Conservation (phyloP, 331 rosid genomes). For the Malus hybrid region DNA sequence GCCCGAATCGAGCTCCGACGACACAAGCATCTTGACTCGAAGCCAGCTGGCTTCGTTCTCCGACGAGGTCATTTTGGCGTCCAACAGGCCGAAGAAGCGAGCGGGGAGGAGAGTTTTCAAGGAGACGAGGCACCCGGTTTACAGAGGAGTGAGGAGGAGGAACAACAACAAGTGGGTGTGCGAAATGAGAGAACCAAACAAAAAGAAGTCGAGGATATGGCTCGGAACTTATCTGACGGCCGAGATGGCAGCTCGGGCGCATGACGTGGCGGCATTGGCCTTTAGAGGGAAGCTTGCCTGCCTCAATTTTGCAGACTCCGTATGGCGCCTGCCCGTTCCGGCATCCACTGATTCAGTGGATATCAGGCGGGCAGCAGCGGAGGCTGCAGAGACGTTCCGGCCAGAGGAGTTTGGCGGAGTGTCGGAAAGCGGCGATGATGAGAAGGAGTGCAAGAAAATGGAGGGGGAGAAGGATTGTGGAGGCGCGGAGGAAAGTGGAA, state of each 20-base stretch:
- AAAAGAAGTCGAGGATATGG: conserved; percentile 55
- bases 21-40: neutral
- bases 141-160: conserved; percentile 58
- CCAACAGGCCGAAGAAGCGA: conserved; percentile 51
- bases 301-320: conserved; percentile 73
- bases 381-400: conserved; percentile 45
- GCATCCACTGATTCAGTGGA: conserved; percentile 33
- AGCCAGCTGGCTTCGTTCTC: neutral
- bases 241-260: conserved; percentile 89
- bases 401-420: conserved; percentile 9
- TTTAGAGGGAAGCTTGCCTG: conserved; percentile 53
- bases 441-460: neutral
- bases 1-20: conserved; percentile 6
- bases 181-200: conserved; percentile 65
- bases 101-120: conserved; percentile 61
- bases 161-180: conserved; percentile 84
- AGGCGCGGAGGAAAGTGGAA: neutral
- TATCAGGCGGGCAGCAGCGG: conserved; percentile 44
- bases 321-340: conserved; percentile 38
- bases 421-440: neutral
- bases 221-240: conserved; percentile 66
- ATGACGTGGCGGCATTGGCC: conserved; percentile 67
- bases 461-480: neutral
- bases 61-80: conserved; percentile 49
- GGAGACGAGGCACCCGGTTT: conserved; percentile 84